Base-by-base conservation (phyloP, 176 grass and related monocot species). In the Musa schizocarpa region DNA sequence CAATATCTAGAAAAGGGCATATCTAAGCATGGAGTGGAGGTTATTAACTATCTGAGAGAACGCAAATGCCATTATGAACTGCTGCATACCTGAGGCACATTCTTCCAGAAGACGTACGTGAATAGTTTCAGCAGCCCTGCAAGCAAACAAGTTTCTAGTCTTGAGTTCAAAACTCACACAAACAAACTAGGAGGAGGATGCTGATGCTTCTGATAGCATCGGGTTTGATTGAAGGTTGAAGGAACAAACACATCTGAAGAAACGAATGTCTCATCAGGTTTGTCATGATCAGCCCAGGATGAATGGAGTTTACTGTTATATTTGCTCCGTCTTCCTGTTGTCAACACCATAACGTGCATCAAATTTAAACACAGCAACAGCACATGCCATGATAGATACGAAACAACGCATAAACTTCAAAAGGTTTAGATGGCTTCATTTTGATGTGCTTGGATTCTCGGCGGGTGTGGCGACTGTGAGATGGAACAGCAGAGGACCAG, bases 221-320 rank as follows among this genome's bases (percentile, higher is more conserved):
- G 56, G 20, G 57, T 53, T 53, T 34, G 50, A 21, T 53, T 34
- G 50, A 21, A 69, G 65, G 25, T 25, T 53, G 16, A 24, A 23
- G 70, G 74, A 9, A 14, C 89, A 75, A 92, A 96, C 93, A 88
- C 89, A 96, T 90, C 61, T 88, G 73, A 83, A 86, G 29, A 63
- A 81, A 85, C 26, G 93, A 90, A 68, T 96, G 89, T 76, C 85
- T 90, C 85, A 88, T 86, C 83, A 96, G 85, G 85, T 92, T 90
- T 13, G 93, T 96, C 93, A 90, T 90, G 83, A 96, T 92, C 77
- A 96, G 52, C 82, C 93, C 93, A 43, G 93, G 93, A 88, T 96
- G 93, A 64, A 96, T 83, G 49, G 87, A 87, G 22, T 96, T 96
- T 52, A 83, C 75, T 72, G 85, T 92, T 66, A 96, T 80, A 77